Conservation (phyloP, 169 alveolate species). For the Plasmodium inui region DNA sequence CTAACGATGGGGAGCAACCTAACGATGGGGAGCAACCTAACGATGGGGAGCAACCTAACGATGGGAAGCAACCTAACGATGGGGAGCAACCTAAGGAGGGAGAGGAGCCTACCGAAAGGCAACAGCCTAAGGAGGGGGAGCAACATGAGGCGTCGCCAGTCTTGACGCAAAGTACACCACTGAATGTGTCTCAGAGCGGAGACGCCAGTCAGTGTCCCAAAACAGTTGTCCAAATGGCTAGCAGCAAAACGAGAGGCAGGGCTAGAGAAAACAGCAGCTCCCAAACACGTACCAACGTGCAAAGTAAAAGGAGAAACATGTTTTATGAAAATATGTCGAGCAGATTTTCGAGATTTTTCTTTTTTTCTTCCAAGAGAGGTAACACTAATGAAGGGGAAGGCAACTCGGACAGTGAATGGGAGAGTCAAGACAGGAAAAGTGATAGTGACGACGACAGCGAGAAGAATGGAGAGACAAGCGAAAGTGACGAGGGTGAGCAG, state of each 20-base stretch:
- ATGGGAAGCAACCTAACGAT: background rate
- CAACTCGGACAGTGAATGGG: conserved; percentile 4
- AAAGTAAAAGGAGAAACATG: conserved; percentile 7
- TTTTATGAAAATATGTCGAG: conserved; percentile 40
- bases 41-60: too few species aligned
- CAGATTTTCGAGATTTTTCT: conserved; percentile 6
- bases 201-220: background rate
- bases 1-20: too few species aligned
- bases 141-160: background rate
- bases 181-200: background rate
- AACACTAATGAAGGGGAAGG: background rate
- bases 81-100: background rate
- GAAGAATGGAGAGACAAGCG: background rate
- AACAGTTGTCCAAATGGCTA: background rate
- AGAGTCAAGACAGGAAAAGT: background rate
- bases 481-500: background rate
- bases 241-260: background rate
- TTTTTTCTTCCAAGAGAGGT: background rate
- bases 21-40: background rate
- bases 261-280: background rate
- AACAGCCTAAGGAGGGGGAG: background rate
- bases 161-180: background rate
- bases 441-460: background rate
- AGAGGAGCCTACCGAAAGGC: background rate
- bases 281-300: background rate